These are phyloP conservation scores for Phytophthora meadii DNA, from an alignment of 352 stramenopile genomes.

Conservation along the genomic window DNA sequence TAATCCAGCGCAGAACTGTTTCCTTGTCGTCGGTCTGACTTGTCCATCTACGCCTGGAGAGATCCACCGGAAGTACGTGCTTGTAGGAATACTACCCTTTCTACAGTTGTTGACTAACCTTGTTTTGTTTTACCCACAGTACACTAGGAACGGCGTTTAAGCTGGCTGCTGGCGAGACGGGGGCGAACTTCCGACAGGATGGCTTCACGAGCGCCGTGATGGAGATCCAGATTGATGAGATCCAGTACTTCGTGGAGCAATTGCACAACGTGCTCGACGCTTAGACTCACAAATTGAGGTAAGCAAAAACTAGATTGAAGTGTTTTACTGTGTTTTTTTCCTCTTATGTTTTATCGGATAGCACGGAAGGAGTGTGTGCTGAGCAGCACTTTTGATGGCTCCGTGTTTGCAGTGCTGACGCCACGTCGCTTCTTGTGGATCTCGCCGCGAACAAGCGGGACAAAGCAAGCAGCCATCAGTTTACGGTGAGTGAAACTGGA, in stretches of 20 bases:
- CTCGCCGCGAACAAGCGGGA: conserved; percentile 65
- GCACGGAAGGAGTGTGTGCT: conserved; percentile 22
- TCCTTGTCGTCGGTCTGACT: conserved; percentile 95
- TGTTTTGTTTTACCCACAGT: conserved; percentile 39
- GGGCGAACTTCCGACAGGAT: conserved; percentile 94
- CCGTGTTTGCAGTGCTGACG: conserved; percentile 9
- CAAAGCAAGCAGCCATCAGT: conserved; percentile 71
- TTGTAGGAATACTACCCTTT: not conserved
- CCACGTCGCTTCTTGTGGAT: conserved; percentile 26
- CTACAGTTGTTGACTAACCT: not conserved
- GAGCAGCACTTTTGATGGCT: conserved; percentile 16
- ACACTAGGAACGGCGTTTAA: conserved; percentile 95
- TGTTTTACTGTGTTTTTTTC: conserved; percentile 6
- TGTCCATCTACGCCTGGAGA: conserved; percentile 90
- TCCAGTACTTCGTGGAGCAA: conserved; percentile 96
- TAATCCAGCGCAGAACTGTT: conserved; percentile 93
- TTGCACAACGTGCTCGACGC: conserved; percentile 93
- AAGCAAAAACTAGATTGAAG: conserved; percentile 22
- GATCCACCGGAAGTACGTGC: conserved; percentile 87
- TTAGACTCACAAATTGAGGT: conserved; percentile 34
- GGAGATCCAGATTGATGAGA: conserved; percentile 94
- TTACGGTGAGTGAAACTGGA: conserved; percentile 55
- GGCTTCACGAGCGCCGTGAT: conserved; percentile 97
- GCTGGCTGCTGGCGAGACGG: conserved; percentile 92
- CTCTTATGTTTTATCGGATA: conserved; percentile 18